These are phyloP conservation scores for Phialemoniopsis sp. DNA, from an alignment of 2,329 filamentous ascomycete genomes.

Conservation along the genomic window DNA sequence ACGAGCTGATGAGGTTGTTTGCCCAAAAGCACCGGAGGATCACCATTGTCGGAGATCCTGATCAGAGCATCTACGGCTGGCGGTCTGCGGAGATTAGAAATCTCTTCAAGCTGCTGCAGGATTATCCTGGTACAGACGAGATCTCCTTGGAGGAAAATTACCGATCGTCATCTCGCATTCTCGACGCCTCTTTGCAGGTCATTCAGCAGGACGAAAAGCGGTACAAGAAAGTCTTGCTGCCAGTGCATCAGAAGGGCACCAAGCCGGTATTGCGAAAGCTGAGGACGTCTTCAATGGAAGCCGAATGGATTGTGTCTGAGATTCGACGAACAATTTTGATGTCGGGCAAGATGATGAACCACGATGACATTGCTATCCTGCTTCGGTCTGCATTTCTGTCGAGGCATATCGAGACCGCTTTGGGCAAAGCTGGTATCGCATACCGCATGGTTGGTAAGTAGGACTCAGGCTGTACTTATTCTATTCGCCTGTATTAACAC, in stretches of 20 bases:
- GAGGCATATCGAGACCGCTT: slow-evolving; percentile 75
- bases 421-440: slow-evolving; percentile 76
- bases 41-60: slow-evolving; percentile 92
- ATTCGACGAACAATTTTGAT: slow-evolving; percentile 67
- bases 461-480: neutral
- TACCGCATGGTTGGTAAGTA: slow-evolving; percentile 81
- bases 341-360: slow-evolving; percentile 68
- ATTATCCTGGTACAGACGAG: slow-evolving; percentile 75
- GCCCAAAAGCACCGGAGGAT: slow-evolving; percentile 71
- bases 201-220: slow-evolving; percentile 85
- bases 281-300: slow-evolving; percentile 67
- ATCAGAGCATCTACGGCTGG: slow-evolving; percentile 98
- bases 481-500: neutral
- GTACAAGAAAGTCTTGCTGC: slow-evolving; percentile 73
- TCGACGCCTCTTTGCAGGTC: slow-evolving; percentile 74
- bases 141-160: slow-evolving; percentile 93
- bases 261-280: slow-evolving; percentile 77
- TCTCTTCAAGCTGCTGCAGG: slow-evolving; percentile 69
- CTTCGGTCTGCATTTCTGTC: slow-evolving; percentile 83
- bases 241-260: slow-evolving; percentile 77
- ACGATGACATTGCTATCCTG: slow-evolving; percentile 80
- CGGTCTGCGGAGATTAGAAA: slow-evolving; percentile 91
- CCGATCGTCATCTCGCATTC: slow-evolving; percentile 80
- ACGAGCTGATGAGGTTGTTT: slow-evolving; percentile 87
- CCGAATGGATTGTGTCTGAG: slow-evolving; percentile 83